Evolutionary conservation across 2,329 filamentous ascomycete species (phyloP).

Genomic region (Niveomyces coronatus): DNA sequence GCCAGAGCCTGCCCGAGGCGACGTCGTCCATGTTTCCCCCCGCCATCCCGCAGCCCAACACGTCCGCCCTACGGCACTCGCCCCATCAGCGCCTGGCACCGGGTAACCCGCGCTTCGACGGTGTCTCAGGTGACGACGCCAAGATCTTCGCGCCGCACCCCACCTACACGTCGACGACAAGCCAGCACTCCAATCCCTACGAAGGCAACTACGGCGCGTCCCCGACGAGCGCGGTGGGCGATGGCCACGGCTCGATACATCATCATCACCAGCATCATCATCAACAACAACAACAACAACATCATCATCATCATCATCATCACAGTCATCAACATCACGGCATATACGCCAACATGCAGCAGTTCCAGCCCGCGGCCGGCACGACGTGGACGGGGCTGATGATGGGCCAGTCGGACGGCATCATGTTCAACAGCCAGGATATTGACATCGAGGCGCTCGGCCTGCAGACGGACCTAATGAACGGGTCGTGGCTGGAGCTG

Average conservation of each 20-base stretch:
- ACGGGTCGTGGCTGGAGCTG: conserved; percentile 56
- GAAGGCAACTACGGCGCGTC: conserved; percentile 32
- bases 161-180: conserved; percentile 29
- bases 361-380: conserved; percentile 9
- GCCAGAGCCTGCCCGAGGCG: conserved; percentile 42
- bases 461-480: conserved; percentile 53
- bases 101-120: conserved; percentile 14
- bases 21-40: conserved; percentile 38
- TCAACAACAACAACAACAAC: conserved; percentile 8
- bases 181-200: conserved; percentile 32
- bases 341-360: conserved; percentile 6
- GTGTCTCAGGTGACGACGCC: conserved; percentile 20
- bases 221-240: conserved; percentile 30
- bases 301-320: conserved; percentile 20
- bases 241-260: conserved; percentile 14
- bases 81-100: conserved; percentile 19
- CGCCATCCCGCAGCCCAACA: conserved; percentile 37
- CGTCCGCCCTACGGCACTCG: conserved; percentile 37
- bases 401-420: conserved; percentile 33
- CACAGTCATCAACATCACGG: conserved; percentile 15
- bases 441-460: conserved; percentile 63
- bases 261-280: conserved; percentile 13
- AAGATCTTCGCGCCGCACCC: conserved; percentile 23
- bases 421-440: conserved; percentile 69
- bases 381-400: conserved; percentile 19